phyloP scores from a whole-genome alignment of 495 filamentous ascomycete genomes.

The Entonaema liquescens region DNA sequence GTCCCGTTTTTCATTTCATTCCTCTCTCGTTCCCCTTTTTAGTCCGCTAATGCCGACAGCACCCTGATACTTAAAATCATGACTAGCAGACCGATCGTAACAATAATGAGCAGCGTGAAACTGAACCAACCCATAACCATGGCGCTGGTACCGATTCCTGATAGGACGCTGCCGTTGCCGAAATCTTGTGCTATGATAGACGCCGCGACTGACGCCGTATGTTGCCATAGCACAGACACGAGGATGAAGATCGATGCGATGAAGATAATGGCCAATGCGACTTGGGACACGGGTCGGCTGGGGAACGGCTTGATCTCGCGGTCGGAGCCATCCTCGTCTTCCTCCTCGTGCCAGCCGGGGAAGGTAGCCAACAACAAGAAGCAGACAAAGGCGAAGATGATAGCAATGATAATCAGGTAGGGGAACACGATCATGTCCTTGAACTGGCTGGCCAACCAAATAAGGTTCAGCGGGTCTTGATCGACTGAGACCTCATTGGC shows the following conservation, averaged over 20 bases:
- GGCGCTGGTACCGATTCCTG: conserved; percentile 87
- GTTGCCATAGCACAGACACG: conserved; percentile 78
- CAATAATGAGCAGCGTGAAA: conserved; percentile 88
- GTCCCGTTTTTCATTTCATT: not conserved
- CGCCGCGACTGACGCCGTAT: conserved; percentile 93
- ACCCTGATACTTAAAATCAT: conserved; percentile 93
- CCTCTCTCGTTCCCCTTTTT: not conserved
- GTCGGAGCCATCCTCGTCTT: conserved; percentile 69
- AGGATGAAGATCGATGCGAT: conserved; percentile 81
- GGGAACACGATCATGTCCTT: conserved; percentile 85
- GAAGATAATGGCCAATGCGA: conserved; percentile 81
- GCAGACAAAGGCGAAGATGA: conserved; percentile 80
- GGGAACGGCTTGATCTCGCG: conserved; percentile 83
- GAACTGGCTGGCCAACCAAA: conserved; percentile 82
- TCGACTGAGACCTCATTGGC: conserved; percentile 73
- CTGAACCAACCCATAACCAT: conserved; percentile 99
- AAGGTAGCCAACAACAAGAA: conserved; percentile 81
- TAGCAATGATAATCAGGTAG: conserved; percentile 82
- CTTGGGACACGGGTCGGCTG: conserved; percentile 74
- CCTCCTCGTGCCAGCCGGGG: conserved; percentile 82
- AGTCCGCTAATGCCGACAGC: conserved; percentile 60
- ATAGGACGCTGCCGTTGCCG: conserved; percentile 90
- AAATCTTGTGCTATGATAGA: conserved; percentile 92
- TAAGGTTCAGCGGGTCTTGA: conserved; percentile 81
- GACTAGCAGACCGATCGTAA: conserved; percentile 91